Evolutionary conservation across 352 stramenopile species (phyloP).

Genomic region (Phytopythium boreale): DNA sequence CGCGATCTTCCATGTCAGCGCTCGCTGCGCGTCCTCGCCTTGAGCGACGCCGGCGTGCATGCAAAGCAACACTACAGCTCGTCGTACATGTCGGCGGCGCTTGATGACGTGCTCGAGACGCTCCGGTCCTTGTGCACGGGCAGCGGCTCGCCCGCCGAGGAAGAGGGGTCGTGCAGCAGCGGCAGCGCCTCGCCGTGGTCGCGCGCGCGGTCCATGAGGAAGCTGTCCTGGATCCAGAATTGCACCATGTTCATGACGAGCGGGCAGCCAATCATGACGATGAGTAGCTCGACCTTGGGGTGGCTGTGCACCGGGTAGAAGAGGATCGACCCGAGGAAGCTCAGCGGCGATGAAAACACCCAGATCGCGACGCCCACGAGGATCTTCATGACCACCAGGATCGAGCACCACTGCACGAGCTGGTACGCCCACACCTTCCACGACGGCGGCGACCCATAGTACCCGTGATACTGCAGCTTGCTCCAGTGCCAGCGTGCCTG

Average conservation of each 20-base stretch:
- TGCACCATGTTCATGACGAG: conserved; percentile 86
- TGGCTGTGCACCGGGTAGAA: conserved; percentile 71
- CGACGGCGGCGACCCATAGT: conserved; percentile 66
- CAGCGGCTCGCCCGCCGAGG: not conserved
- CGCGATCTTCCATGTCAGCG: not conserved
- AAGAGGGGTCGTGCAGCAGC: conserved; percentile 17
- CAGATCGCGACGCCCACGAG: conserved; percentile 63
- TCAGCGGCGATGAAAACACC: conserved; percentile 53
- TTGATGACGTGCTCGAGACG: conserved; percentile 39
- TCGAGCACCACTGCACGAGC: conserved; percentile 59
- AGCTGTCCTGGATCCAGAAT: conserved; percentile 85
- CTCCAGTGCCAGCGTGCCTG: conserved; percentile 58
- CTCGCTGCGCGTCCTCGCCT: not conserved
- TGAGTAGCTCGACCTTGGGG: conserved; percentile 73
- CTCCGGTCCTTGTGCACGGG: conserved; percentile 28
- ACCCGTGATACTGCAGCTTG: conserved; percentile 53
- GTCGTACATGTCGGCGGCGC: conserved; percentile 60
- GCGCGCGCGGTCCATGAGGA: conserved; percentile 56
- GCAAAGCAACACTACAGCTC: conserved; percentile 29
- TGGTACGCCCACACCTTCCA: conserved; percentile 64
- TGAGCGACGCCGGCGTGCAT: not conserved
- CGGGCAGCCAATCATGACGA: conserved; percentile 85
- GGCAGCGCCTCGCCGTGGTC: conserved; percentile 29
- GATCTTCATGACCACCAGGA: conserved; percentile 68
- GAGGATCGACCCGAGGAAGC: conserved; percentile 53